A percentile compares a stretch with the other conserved stretches of the same genome.
Conservation (phyloP, 768 basidiomycete species). For the Podaxis mareebaensis region DNA sequence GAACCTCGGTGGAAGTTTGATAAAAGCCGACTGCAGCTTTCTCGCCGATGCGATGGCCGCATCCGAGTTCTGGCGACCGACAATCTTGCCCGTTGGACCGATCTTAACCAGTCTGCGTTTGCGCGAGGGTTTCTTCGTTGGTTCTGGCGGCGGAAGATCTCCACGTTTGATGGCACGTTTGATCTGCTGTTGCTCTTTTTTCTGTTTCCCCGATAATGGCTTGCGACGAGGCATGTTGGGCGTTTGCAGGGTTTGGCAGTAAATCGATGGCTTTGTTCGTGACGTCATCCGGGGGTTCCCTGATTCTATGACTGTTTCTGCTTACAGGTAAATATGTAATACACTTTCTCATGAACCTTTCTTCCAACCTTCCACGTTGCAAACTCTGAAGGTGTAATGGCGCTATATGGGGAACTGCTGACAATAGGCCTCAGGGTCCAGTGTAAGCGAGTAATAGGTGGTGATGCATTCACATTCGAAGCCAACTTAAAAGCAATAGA, state of each 20-base stretch:
- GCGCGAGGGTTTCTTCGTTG: constrained; percentile 29
- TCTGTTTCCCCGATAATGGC: constrained; percentile 65
- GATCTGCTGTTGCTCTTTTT: constrained; percentile 70
- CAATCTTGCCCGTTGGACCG: constrained; percentile 32
- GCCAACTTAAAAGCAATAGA: background rate
- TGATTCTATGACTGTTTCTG: no score
- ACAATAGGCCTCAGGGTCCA: no score
- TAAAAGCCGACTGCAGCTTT: constrained; percentile 70
- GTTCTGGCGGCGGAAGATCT: constrained; percentile 47
- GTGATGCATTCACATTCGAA: background rate
- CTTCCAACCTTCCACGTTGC: no score
- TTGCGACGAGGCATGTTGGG: constrained; percentile 38
- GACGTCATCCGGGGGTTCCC: no score
- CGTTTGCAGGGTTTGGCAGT: background rate
- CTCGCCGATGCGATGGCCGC: constrained; percentile 42
- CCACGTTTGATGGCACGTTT: constrained; percentile 88
- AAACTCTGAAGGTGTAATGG: no score
- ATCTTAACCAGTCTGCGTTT: constrained; percentile 28
- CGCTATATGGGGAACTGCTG: no score
- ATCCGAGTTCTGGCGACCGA: constrained; percentile 26
- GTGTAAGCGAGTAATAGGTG: background rate
- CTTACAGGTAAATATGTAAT: no score
- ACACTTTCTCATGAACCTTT: no score
- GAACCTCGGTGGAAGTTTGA: constrained; percentile 58
- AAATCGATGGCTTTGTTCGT: background rate